Percentiles rank a stretch among this genome's conserved stretches.
phyloP scores from a whole-genome alignment of 345 rosid genomes.

The Iberis pinnata region DNA sequence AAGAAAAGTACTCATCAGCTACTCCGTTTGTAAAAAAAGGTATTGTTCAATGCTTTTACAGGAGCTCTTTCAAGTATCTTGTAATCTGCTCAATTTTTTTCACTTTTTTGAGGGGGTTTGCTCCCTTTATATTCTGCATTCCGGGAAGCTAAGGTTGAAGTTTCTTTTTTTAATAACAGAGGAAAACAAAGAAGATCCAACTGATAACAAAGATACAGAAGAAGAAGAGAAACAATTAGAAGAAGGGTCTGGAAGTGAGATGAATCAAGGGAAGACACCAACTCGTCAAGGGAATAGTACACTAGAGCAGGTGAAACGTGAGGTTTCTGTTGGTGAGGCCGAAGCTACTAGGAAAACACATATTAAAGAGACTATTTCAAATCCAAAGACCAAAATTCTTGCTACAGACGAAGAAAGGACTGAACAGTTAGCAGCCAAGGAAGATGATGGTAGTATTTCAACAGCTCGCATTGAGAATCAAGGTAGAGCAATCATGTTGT shows the following conservation, averaged over 20 bases:
- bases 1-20: conserved; percentile 23
- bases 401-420: conserved; percentile 20
- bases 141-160: conserved; percentile 3
- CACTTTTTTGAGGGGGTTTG: neutral
- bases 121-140: neutral
- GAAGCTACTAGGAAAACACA: conserved; percentile 7
- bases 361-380: conserved; percentile 6
- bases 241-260: conserved; percentile 16
- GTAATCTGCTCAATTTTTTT: neutral
- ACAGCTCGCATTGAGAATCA: conserved; percentile 4
- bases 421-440: conserved; percentile 1
- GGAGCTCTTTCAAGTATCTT: conserved; percentile 2
- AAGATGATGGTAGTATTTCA: conserved; percentile 18
- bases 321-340: conserved; percentile 17
- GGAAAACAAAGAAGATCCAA: conserved; percentile 14
- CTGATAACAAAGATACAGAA: conserved; percentile 8
- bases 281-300: conserved; percentile 15
- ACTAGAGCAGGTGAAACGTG: conserved; percentile 15
- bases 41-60: neutral
- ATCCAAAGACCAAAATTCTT: conserved; percentile 9
- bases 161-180: neutral
- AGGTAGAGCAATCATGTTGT: conserved; percentile 15
- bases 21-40: conserved; percentile 19
- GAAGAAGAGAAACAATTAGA: conserved; percentile 22
- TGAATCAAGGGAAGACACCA: conserved; percentile 13